Conservation (phyloP, 163 green algal species). For the Prototheca wickerhamii region DNA sequence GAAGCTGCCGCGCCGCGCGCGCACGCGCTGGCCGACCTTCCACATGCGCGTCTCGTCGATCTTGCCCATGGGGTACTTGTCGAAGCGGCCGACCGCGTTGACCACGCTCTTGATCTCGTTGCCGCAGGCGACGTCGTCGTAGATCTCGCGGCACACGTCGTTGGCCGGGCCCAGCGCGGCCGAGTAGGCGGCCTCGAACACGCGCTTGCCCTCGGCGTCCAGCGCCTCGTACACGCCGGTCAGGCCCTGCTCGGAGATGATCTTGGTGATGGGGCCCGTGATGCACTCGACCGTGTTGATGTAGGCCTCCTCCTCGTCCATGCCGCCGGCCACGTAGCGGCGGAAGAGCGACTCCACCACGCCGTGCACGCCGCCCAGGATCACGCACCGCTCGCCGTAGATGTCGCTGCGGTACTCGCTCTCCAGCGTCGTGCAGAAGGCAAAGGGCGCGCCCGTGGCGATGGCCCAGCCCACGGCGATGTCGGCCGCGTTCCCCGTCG, state of each 20-base stretch:
- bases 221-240: slow-evolving; percentile 88
- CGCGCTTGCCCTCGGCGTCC: slow-evolving; percentile 75
- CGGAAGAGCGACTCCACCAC: slow-evolving; percentile 95
- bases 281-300: slow-evolving; percentile 94
- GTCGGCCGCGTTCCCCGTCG: slow-evolving; percentile 86
- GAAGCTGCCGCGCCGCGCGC: slow-evolving; percentile 66
- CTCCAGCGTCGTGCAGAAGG: slow-evolving; percentile 96
- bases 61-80: slow-evolving; percentile 97
- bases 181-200: slow-evolving; percentile 82
- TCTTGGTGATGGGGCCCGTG: slow-evolving; percentile 89
- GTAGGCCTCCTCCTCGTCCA: slow-evolving; percentile 92
- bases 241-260: slow-evolving; percentile 86
- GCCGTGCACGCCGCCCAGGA: slow-evolving; percentile 96
- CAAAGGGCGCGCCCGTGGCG: slow-evolving; percentile 91
- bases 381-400: slow-evolving; percentile 96
- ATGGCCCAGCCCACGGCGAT: slow-evolving; percentile 96
- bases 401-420: slow-evolving; percentile 97
- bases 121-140: slow-evolving; percentile 94
- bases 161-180: slow-evolving; percentile 77
- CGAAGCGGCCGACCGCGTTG: slow-evolving; percentile 84
- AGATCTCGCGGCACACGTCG: slow-evolving; percentile 98
- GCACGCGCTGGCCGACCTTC: slow-evolving; percentile 83
- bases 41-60: slow-evolving; percentile 98
- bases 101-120: slow-evolving; percentile 98
- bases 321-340: slow-evolving; percentile 71